Conservation (phyloP, 225 moss, liverwort and hornwort species). For the Takakia lepidozioides region DNA sequence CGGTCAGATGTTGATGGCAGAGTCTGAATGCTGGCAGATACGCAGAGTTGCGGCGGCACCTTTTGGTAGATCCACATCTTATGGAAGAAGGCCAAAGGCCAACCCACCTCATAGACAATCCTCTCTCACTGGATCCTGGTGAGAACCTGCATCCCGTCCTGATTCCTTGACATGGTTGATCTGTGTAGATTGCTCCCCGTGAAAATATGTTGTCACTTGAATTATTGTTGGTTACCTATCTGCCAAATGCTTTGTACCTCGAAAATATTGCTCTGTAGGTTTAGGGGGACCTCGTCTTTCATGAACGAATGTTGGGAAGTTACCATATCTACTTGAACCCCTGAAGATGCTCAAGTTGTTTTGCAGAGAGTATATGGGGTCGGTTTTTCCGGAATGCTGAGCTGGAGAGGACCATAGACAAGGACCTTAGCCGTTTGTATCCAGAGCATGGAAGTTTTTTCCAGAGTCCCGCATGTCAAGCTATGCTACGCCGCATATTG, state of each 20-base stretch:
- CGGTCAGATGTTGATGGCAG: no score
- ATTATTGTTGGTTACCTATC: no score
- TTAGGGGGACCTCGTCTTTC: no score
- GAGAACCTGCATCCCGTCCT: no score
- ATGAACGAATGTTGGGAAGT: no score
- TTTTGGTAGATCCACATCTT: constrained; percentile 53
- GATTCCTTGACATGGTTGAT: no score
- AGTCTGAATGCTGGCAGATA: constrained; percentile 23
- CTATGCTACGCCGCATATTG: constrained; percentile 52
- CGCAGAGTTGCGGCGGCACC: constrained; percentile 52
- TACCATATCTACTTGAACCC: no score
- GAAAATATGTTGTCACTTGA: no score
- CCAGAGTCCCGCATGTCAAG: constrained; percentile 48
- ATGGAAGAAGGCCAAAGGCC: constrained; percentile 33
- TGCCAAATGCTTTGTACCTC: no score
- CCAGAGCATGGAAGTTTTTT: constrained; percentile 55
- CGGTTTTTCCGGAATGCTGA: constrained; percentile 55
- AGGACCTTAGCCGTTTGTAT: constrained; percentile 44
- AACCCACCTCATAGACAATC: constrained; percentile 35
- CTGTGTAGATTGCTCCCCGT: no score
- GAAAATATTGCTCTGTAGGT: no score
- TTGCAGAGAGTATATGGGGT: constrained; percentile 57
- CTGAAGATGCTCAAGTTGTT: no score
- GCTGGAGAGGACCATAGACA: constrained; percentile 49
- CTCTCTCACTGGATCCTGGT: constrained; percentile 60